Base-by-base conservation (phyloP, 1,284 basidiomycete genomes). In the Phellopilus nigrolimitatus region DNA sequence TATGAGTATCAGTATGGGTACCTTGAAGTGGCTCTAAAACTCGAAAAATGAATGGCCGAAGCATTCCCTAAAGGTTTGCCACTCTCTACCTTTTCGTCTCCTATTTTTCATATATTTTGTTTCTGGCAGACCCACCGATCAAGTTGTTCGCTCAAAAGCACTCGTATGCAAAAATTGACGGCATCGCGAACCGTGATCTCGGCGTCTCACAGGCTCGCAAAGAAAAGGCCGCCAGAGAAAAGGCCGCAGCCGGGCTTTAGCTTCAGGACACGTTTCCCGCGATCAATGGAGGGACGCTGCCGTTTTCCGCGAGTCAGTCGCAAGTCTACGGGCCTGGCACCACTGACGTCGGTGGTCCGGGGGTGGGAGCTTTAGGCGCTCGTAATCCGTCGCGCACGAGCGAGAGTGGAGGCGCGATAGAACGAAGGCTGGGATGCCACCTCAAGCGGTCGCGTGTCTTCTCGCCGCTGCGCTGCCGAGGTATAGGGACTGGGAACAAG, bases 1-100 rank as follows among this genome's bases (percentile, higher is more conserved):
- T 97, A 97, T 70, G 94, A 97, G 67, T 97, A 95, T 71, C 87
- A 91, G 63, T 98, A 91, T 64, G 93, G 93, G 19, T 93, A 97
- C n/a, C n/a, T n/a, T n/a, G n/a, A n/a, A n/a, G n/a, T n/a, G n/a
- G n/a, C 68, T 8, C 83, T 88, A 57, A 92, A 95, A 66, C 79
- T 98, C 44, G 94, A 97, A 66, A 80, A 84, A 56, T 80, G 95
- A 3, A 86, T 97, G 61, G 74, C 84, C 1, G 94, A 97, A 58
- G 80, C 84, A 1, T 98, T 94, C 68, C 87, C 93, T 0, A 80
- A 80, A 49, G 89, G 91, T 91, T 55, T 42, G 75, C 55, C 13
- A 12, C n/a, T n/a, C 3, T 42, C 22, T 30, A 51, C 51, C 24
- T 13, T 45, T 44, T 36, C n/a, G 37, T 22, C 6, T 4, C 15